Base-by-base conservation (phyloP, 306 rosid species). In the Pterocarpus santalinus region DNA sequence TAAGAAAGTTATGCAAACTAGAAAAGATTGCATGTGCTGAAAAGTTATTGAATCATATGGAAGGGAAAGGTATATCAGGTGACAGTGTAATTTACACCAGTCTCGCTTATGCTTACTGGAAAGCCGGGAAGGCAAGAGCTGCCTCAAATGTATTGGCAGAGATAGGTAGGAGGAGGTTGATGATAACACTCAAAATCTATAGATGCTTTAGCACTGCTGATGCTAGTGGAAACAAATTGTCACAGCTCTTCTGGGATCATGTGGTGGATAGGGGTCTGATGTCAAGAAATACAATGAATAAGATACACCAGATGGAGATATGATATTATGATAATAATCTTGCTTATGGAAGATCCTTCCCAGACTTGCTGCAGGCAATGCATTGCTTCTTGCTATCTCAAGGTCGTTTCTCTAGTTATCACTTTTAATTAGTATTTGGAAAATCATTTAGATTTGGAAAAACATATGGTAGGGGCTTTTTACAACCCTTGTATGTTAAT, bases 41-140 rank as follows among this genome's bases (percentile, higher is more conserved):
- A 79, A 89, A 87, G 85, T 62, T 92, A 46, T 88, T 82, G 75
- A 32, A 55, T 68, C 63, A 75, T 28, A 92, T 92, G 97, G 88
- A 84, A 78, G 84, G 46, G 46, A 90, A 86, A 15, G 90, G 93
- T 34, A 80, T 91, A 61, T 75, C 85, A 14, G 93, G 88, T 64
- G 97, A 95, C 70, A 81, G 97, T 70, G 82, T 95, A 76, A 73
- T 91, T 28, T 92, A 81, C 73, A 87, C 92, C 7, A 89, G 94
- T 85, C 87, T 95, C 7, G 90, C 97, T 16, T 90, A 86, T 83
- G 92, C 92, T 52, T 85, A 89, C 84, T 79, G 93, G 90, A 95
- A 86, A 87, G 87, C 73, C 9, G 97, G 97, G 75, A 91, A 92
- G 49, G 74, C 76, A 10, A 69, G 77, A 69, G 81, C 71, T 51